Evolutionary conservation across 2,329 filamentous ascomycete genomes (phyloP), one percentile per base, ranked within the genome.

Genomic region (Colletotrichum nymphaeae): DNA sequence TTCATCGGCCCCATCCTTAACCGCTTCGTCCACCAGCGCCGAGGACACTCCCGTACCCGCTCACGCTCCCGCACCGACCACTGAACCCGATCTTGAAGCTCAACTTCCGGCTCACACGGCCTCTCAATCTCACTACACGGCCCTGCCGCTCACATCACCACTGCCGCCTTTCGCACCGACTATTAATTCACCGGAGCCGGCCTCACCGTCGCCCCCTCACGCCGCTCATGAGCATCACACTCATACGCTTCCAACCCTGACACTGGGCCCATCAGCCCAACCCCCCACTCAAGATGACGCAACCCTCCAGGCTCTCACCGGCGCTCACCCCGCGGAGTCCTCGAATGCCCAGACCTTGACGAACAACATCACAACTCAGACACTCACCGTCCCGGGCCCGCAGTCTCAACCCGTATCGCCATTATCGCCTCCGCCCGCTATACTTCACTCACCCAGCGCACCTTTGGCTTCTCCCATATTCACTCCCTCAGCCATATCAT

Each of bases 1-100:
- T 30, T 63, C 59, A 49, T 63, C 67, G 49, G 68, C 62, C 72
- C 63, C 68, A 74, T 74, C 72, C 46, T 53, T 70, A 62, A 35
- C 67, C 70, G 57, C 67, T 53, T 63, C 71, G 35, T 67, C 72
- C 52, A 67, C 63, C 57, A 72, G 19, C 63, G 63, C 72, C 68
- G 71, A 72, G 68, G 58, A 59, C 46, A 60, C 70, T 26, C 11
- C 58, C 26, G 63, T 49, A 42, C 52, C 63, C 5, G 22, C 49
- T 32, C 30, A 42, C 46, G 30, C n/a, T n/a, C 62, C 62, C 19
- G 30, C 32, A 59, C 46, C 70, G 32, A 70, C 67, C 32, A 30
- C 19, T n/a, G 35, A 69, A 28, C 49, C 67, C 71, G 71, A 73
- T 57, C 71, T 73, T 28, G 71, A 73, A n/a, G 71, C 71, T 26